Conservation (phyloP, 2,329 filamentous ascomycete genomes). For the Lachnellula cervina region DNA sequence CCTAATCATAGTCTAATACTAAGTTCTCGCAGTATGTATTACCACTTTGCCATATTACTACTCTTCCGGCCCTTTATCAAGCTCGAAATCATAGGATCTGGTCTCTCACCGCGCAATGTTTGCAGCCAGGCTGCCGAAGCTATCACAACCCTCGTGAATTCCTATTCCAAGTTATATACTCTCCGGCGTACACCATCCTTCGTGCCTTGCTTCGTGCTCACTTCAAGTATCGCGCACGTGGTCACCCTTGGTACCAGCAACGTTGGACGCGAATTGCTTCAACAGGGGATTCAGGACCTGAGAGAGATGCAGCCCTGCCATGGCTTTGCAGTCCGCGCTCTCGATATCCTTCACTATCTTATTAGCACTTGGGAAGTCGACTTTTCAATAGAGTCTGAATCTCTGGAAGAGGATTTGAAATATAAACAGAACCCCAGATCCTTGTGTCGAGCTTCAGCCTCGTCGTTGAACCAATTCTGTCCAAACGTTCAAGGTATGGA, state of each 20-base stretch:
- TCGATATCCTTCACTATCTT: constrained; percentile 49
- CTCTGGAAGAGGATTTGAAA: constrained; percentile 32
- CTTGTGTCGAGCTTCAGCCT: constrained; percentile 11
- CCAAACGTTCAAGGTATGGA: constrained; percentile 14
- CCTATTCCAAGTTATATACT: constrained; percentile 30
- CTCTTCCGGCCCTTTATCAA: constrained; percentile 62
- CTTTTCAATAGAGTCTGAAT: constrained; percentile 38
- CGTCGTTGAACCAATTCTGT: constrained; percentile 24
- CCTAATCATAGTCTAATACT: neutral
- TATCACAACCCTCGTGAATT: constrained; percentile 31
- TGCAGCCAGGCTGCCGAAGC: constrained; percentile 32
- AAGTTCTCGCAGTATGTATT: constrained; percentile 55
- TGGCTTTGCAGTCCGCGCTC: constrained; percentile 24
- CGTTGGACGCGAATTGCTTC: constrained; percentile 38
- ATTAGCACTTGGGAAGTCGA: constrained; percentile 56
- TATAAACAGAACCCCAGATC: constrained; percentile 33
- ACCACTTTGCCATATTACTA: constrained; percentile 65
- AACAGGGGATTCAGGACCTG: constrained; percentile 52
- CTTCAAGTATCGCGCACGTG: constrained; percentile 25
- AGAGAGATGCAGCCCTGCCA: constrained; percentile 52
- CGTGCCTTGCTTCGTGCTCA: constrained; percentile 30
- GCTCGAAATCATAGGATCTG: constrained; percentile 22
- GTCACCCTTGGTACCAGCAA: constrained; percentile 24
- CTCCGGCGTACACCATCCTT: constrained; percentile 31
- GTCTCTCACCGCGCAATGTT: constrained; percentile 27